phyloP scores from a whole-genome alignment of 2,329 filamentous ascomycete species.

The Fusarium caatingaense region DNA sequence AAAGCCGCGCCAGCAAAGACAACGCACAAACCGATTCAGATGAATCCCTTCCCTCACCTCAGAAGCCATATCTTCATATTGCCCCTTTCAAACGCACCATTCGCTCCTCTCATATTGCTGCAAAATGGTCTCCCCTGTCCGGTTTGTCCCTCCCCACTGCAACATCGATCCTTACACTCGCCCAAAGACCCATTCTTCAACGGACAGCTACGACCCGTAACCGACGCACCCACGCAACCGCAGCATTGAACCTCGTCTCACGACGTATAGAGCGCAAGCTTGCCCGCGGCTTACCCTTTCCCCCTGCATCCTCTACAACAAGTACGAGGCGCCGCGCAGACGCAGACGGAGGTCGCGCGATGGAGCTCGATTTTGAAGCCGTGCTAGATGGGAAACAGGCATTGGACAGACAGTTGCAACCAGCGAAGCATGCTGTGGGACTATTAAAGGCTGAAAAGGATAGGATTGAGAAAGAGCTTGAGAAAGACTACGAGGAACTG shows the following conservation, averaged over 20 bases:
- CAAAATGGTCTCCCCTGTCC: slow-evolving; percentile 73
- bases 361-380: slow-evolving; percentile 74
- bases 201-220: slow-evolving; percentile 62
- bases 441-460: slow-evolving; percentile 69
- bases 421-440: slow-evolving; percentile 70
- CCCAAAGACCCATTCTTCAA: slow-evolving; percentile 71
- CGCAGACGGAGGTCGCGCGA: slow-evolving; percentile 59
- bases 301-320: slow-evolving; percentile 58
- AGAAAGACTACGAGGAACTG: slow-evolving; percentile 65
- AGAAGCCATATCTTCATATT: slow-evolving; percentile 62
- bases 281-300: slow-evolving; percentile 72
- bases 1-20: slow-evolving; percentile 32
- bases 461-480: slow-evolving; percentile 66
- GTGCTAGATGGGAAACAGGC: slow-evolving; percentile 68
- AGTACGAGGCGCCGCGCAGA: slow-evolving; percentile 31
- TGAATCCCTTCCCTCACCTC: slow-evolving; percentile 44
- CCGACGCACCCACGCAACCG: slow-evolving; percentile 64
- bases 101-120: slow-evolving; percentile 72
- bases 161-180: slow-evolving; percentile 66
- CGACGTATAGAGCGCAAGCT: slow-evolving; percentile 69
- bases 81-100: slow-evolving; percentile 63
- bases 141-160: slow-evolving; percentile 66
- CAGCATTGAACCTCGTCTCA: slow-evolving; percentile 66
- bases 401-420: slow-evolving; percentile 70
- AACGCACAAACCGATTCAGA: slow-evolving; percentile 36